Evolutionary conservation across 148 eudicot genomes (phyloP).

Genomic region (Polygonum maritimum): DNA sequence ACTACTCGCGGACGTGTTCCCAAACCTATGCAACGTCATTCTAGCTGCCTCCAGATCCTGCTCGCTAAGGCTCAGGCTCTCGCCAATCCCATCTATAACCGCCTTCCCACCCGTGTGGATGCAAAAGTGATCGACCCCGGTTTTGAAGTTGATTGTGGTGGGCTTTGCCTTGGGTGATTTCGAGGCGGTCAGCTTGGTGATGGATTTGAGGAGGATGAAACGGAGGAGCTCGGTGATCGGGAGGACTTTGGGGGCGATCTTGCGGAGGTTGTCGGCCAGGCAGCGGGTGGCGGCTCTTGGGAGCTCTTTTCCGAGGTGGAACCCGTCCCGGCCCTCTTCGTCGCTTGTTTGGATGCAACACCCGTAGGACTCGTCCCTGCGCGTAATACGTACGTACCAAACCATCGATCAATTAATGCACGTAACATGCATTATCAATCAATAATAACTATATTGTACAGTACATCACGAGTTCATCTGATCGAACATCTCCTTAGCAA

Average conservation of each 20-base stretch:
- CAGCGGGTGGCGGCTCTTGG: conserved; percentile 54
- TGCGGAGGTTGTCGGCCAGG: conserved; percentile 45
- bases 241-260: conserved; percentile 45
- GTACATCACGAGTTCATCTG: not conserved
- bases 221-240: conserved; percentile 42
- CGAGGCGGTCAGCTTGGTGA: not conserved
- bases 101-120: conserved; percentile 58
- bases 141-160: conserved; percentile 30
- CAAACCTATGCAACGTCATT: conserved; percentile 55
- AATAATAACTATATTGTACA: no score
- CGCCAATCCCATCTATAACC: conserved; percentile 48
- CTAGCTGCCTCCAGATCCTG: conserved; percentile 50
- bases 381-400: no score
- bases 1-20: conserved; percentile 57
- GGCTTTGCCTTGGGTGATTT: not conserved
- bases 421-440: no score
- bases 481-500: not conserved
- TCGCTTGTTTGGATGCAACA: conserved; percentile 69
- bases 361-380: conserved; percentile 41
- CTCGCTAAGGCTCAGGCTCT: conserved; percentile 23
- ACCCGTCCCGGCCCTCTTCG: conserved; percentile 42
- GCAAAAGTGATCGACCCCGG: conserved; percentile 50
- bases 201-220: conserved; percentile 15
- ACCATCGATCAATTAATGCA: no score
- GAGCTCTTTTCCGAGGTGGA: conserved; percentile 53